These are phyloP conservation scores for Trichoderma gamsii DNA, from an alignment of 495 filamentous ascomycete genomes.

Conservation along the genomic window DNA sequence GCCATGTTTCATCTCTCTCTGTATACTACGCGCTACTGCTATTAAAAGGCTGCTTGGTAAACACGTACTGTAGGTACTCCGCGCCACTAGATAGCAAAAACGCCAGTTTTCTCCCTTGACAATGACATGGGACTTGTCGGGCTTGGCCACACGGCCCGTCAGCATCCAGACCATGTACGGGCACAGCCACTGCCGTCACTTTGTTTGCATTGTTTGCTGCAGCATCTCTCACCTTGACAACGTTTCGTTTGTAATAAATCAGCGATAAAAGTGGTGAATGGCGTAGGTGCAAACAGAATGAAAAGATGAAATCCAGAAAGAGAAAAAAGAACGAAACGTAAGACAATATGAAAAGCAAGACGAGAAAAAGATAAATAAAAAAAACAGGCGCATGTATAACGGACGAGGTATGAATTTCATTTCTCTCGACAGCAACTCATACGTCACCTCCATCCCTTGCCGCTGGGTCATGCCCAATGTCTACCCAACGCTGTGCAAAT, in stretches of 20 bases:
- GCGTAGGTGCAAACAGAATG: not conserved
- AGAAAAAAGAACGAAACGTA: not conserved
- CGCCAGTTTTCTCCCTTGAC: not conserved
- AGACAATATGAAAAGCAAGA: not conserved
- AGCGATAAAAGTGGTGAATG: not conserved
- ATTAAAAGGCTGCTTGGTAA: not conserved
- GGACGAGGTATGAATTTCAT: no score
- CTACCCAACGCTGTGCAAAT: no score
- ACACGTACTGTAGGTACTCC: not conserved
- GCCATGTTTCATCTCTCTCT: not conserved
- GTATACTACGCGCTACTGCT: not conserved
- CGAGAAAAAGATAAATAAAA: not conserved
- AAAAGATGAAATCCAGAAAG: not conserved
- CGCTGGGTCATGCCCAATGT: no score
- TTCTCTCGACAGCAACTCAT: no score
- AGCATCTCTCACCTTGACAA: not conserved
- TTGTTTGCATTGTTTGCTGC: not conserved
- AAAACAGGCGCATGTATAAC: not conserved
- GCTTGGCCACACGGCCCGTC: slow-evolving; percentile 5
- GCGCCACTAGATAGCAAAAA: not conserved
- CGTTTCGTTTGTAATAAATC: not conserved
- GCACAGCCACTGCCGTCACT: not conserved
- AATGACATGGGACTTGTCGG: not conserved
- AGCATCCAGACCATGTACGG: not conserved
- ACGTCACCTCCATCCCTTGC: no score